Conservation (phyloP, 176 grass and related monocot species). For the barley (Hordeum vulgare) region MorexV3_pseudomolecules_assembly NC_058524.1:57825552-57826051, state of each 20-base stretch:
- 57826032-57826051: constrained; percentile 17
- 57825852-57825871: neutral
- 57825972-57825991: constrained; percentile 39
- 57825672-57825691: neutral
- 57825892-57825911: constrained; percentile 11
- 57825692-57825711: neutral
- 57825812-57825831: neutral
- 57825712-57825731: neutral
- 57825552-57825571: neutral
- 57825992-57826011: neutral
- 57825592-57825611: neutral
- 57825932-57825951: constrained; percentile 40
- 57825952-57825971: neutral
- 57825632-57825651: neutral
- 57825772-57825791: neutral
- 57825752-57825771: neutral
- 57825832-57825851: neutral
- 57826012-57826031: neutral
- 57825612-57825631: neutral
- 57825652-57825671: neutral
- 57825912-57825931: constrained; percentile 28
- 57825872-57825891: neutral
- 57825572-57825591: neutral
- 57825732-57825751: neutral
- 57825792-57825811: neutral